phyloP scores from a whole-genome alignment of 495 filamentous ascomycete species.

The Xylaria venustula region DNA sequence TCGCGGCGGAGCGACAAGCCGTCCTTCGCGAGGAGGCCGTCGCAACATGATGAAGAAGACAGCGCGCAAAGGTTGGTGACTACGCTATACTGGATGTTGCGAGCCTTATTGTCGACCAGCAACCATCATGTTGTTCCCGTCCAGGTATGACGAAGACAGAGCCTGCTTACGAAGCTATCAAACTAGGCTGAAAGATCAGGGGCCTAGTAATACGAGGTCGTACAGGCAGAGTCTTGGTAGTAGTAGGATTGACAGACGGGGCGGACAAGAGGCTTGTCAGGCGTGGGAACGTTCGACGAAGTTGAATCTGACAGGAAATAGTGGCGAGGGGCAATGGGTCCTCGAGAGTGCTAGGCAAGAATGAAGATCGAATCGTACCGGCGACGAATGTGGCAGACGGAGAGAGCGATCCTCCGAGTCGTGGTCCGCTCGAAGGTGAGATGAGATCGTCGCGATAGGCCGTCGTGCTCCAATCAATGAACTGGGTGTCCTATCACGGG shows the following conservation, averaged over 20 bases:
- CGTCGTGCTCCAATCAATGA: background rate
- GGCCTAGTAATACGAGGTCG: background rate
- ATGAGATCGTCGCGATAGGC: background rate
- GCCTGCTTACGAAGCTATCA: background rate
- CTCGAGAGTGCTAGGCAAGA: background rate
- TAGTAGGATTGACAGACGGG: background rate
- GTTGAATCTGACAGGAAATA: no score
- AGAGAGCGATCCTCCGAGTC: background rate
- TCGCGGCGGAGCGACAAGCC: constrained; percentile 42
- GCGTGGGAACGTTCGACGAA: no score
- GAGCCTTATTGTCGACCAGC: background rate
- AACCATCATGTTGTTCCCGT: constrained; percentile 11
- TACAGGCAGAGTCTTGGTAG: background rate
- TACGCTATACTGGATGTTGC: background rate
- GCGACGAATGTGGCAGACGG: background rate
- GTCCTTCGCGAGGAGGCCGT: constrained; percentile 54
- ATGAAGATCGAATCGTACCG: background rate
- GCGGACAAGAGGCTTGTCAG: no score
- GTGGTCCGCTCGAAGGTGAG: background rate
- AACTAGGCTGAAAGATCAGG: background rate
- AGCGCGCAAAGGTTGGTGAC: constrained; percentile 33
- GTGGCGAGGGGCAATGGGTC: no score
- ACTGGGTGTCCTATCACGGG: no score
- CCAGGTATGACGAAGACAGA: background rate
- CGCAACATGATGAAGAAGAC: constrained; percentile 52